Conservation (phyloP, 2,329 filamentous ascomycete species). For the Scedosporium apiospermum region DNA sequence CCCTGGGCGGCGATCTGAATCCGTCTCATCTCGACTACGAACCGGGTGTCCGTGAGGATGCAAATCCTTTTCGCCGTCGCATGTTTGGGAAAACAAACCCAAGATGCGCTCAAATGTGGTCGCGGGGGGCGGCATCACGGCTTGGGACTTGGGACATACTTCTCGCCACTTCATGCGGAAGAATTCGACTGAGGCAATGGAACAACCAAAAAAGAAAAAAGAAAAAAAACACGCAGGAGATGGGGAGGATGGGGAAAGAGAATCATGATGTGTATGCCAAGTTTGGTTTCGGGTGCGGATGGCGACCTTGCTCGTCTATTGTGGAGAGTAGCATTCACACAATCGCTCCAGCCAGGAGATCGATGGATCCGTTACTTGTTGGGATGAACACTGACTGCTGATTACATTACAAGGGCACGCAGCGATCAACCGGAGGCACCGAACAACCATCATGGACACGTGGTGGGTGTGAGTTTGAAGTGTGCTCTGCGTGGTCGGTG, state of each 20-base stretch:
- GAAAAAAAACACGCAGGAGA: background rate
- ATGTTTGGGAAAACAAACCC: background rate
- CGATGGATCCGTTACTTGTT: background rate
- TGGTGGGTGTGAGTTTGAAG: background rate
- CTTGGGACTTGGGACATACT: background rate
- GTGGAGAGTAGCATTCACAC: background rate
- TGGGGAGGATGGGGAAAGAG: background rate
- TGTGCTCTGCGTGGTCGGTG: background rate
- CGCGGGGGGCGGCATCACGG: background rate
- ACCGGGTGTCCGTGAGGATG: background rate
- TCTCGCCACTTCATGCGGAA: background rate
- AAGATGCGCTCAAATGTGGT: background rate
- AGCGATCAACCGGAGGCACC: background rate
- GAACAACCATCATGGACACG: background rate
- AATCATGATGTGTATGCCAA: background rate
- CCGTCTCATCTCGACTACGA: slow-evolving; percentile 1
- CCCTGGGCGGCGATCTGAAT: background rate
- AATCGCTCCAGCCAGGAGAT: background rate
- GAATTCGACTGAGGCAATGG: background rate
- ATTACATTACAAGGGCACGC: background rate
- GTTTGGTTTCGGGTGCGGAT: background rate
- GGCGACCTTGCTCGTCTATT: background rate
- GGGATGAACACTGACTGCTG: background rate
- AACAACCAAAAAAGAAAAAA: too few species aligned
- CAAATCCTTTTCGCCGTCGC: background rate